Base-by-base conservation (phyloP, 768 basidiomycete species). In the Phaeolepiota aurea region DNA sequence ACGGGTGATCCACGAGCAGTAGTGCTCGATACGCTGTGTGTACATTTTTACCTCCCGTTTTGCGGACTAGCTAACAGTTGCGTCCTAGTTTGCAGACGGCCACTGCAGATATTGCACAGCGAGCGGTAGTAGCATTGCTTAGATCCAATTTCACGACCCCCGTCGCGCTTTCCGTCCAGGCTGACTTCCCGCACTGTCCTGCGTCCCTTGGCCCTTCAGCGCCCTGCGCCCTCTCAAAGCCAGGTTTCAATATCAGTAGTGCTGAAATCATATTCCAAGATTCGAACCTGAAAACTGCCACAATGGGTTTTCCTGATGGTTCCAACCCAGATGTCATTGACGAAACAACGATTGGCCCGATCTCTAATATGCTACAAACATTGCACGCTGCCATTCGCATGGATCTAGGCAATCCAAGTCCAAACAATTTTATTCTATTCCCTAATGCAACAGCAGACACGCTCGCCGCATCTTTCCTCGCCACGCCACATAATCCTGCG, bases 361-460 rank as follows among this genome's bases (percentile, higher is more conserved):
- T 55, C 10, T 31, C 42, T n/a, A 59, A 57, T 37, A 14, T 52
- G 9, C 31, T 59, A 3, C 56, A 59, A 38, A 18, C 37, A 13
- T 36, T 52, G 4, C 47, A 54, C 37, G 56, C 58, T n/a, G 44
- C 49, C 10, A 38, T 54, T n/a, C 50, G 54, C 28, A 40, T 59
- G 12, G 58, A 57, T 23, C 42, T 59, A 1, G 58, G 58, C 3
- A 57, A 55, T 31, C 48, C 45, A 14, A 50, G 48, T n/a, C 43
- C 51, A 0, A 57, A 57, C 41, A 59, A 59, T 43, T 54, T 59
- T 43, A 40, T 59, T 9, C 44, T 54, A 20, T 44, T 55, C 39
- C 47, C 41, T n/a, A 21, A 37, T 3, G 38, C 42, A 11, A 38
- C 41, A n/a, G 42, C 49, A 20, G 19, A 25, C 11, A 48, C 41